Base-by-base conservation (phyloP, 345 rosid species). In the Hibiscus syriacus region DNA sequence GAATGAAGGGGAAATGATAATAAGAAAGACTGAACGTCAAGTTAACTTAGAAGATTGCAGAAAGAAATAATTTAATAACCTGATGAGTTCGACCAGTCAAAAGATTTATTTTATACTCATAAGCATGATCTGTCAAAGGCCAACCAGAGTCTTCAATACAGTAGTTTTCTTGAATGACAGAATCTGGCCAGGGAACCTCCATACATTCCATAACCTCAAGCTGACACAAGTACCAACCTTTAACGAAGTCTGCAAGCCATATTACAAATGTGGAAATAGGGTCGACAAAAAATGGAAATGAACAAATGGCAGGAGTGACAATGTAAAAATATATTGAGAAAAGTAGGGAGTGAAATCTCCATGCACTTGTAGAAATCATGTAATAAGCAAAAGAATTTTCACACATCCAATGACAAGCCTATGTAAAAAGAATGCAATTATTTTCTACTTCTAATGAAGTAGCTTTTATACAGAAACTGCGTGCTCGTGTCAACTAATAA, bases 61-160 rank as follows among this genome's bases (percentile, higher is more conserved):
- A 34, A 54, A 34, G 17, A 71, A 57, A 57, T 14, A 54, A 66
- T 39, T 11, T 19, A 74, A 55, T 64, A 48, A 90, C 97, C 97
- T 92, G 98, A 78, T 90, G 97, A 66, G 98, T 92, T n/a, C 84
- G 85, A 30, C 98, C 98, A 71, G 98, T 92, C 78, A 92, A 32
- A 62, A 92, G 96, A 78, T 88, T 92, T 70, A 92, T 87, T 79
- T 79, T 87, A 72, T 90, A 88, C 83, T 90, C 98, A 13, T 82
- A 92, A 50, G 97, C 93, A 72, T 57, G 70, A 70, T 90, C 86
- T 72, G 71, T 84, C 45, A 74, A 69, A 27, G 82, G 75, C 97
- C 93, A 92, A 36, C 90, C 89, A 27, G 72, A 85, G 70, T 82
- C 88, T 69, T 83, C 90, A 63, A 90, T 74, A 64, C 70, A 49